These are phyloP conservation scores for Funneliformis caledonium DNA, from an alignment of 371 early-diverging fungal genomes.

Conservation along the genomic window DNA sequence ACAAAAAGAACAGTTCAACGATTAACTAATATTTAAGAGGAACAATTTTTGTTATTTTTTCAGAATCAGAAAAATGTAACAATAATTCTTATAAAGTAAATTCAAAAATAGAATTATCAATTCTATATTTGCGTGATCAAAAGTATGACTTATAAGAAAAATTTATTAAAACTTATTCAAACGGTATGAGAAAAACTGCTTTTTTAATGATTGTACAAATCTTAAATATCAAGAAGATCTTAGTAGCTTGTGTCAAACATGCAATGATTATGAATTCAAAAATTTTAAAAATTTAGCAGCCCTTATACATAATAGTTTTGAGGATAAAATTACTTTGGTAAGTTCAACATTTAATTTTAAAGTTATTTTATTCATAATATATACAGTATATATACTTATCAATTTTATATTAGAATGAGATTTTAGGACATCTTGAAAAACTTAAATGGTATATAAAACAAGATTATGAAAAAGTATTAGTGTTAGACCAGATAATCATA, in stretches of 20 bases:
- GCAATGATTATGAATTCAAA: constrained; percentile 16
- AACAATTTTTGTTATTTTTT: too few relatives aligned
- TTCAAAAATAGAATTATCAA: neutral
- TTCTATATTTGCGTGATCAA: constrained; percentile 8
- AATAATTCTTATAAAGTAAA: neutral
- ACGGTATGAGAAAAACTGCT: neutral
- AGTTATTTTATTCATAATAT: neutral
- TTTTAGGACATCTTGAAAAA: neutral
- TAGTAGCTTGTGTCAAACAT: neutral
- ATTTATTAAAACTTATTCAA: constrained; percentile 8
- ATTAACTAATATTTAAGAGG: too few relatives aligned
- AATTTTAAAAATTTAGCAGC: neutral
- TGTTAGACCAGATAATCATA: neutral
- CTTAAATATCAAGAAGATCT: constrained; percentile 2
- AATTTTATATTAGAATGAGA: neutral
- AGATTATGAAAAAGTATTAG: constrained; percentile 16
- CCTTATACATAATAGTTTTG: neutral
- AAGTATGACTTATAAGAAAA: constrained; percentile 9
- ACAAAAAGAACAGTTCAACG: too few relatives aligned
- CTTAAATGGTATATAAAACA: neutral
- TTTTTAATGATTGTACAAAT: neutral
- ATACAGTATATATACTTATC: too few relatives aligned
- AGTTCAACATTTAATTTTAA: neutral
- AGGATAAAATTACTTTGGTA: neutral
- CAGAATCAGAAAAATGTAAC: too few relatives aligned